Evolutionary conservation across 83 land plant species (phyloP).

Genomic region (Picea abies): DNA sequence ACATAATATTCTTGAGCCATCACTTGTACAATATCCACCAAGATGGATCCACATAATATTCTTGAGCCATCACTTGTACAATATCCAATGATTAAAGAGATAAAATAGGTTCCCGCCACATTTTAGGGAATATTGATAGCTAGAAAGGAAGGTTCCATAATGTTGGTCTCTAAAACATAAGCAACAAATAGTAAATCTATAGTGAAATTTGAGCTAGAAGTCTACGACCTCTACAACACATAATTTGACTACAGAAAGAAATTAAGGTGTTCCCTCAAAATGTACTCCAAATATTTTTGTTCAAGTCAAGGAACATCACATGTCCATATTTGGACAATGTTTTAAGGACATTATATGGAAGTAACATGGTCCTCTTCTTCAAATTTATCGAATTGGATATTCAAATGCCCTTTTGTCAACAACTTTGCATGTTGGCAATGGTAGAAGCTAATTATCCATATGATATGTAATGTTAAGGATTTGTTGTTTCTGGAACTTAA

Average conservation of each 20-base stretch:
- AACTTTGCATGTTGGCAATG: constrained; percentile 31
- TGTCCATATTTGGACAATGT: constrained; percentile 22
- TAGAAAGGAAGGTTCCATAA: constrained; percentile 28
- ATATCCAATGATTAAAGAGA: constrained; percentile 1
- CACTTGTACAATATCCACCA: no score
- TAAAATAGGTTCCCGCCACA: neutral
- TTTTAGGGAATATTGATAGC: constrained; percentile 9
- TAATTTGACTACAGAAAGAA: constrained; percentile 40
- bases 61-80: no score
- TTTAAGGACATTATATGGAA: constrained; percentile 68
- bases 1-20: no score
- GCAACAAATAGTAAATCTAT: constrained; percentile 26
- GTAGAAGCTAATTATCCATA: constrained; percentile 50
- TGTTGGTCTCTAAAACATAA: constrained; percentile 34
- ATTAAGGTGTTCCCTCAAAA: constrained; percentile 36
- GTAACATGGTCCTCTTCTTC: constrained; percentile 94
- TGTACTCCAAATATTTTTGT: constrained; percentile 19
- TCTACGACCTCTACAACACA: constrained; percentile 22
- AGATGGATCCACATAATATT: no score
- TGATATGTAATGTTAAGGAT: constrained; percentile 88
- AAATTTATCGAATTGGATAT: constrained; percentile 76
- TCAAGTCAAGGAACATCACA: constrained; percentile 42
- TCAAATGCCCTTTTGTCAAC: constrained; percentile 60
- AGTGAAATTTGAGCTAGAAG: constrained; percentile 55
- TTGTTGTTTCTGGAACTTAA: constrained; percentile 73